Evolutionary conservation across 768 basidiomycete genomes (phyloP).

Genomic region (Lactarius hengduanensis): DNA sequence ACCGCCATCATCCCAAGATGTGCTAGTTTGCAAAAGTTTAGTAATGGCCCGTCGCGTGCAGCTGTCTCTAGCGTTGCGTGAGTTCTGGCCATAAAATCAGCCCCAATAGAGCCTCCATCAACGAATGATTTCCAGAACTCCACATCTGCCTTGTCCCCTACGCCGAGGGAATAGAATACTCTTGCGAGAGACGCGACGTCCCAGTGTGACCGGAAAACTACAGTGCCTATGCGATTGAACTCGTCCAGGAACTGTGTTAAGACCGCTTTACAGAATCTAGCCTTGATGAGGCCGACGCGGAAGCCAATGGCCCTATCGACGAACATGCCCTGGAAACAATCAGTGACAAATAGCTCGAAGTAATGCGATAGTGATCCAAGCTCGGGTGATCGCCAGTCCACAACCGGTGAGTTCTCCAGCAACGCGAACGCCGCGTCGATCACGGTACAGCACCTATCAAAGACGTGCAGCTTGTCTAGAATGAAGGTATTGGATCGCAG

Average conservation of each 20-base stretch:
- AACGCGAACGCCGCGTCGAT: neutral
- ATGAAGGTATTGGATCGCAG: neutral
- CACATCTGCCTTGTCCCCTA: neutral
- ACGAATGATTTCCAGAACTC: slow-evolving; percentile 5
- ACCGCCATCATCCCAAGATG: too few species aligned
- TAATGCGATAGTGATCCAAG: neutral
- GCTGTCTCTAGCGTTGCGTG: too few species aligned
- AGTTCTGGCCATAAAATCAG: neutral
- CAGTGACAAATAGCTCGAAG: slow-evolving; percentile 1
- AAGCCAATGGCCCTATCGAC: slow-evolving; percentile 1
- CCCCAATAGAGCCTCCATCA: slow-evolving; percentile 3
- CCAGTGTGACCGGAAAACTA: slow-evolving; percentile 9
- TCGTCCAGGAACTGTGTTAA: neutral
- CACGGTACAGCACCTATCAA: slow-evolving; percentile 9
- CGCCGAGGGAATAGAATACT: neutral
- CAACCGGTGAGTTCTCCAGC: neutral
- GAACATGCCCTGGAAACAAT: slow-evolving; percentile 6
- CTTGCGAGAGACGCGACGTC: slow-evolving; percentile 13
- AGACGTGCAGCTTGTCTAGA: neutral
- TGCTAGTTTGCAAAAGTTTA: too few species aligned
- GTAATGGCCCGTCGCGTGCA: too few species aligned
- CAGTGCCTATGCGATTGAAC: neutral
- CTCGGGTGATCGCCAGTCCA: slow-evolving; percentile 19
- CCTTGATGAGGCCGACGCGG: slow-evolving; percentile 1
- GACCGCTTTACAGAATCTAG: neutral